Evolutionary conservation across 2,329 filamentous ascomycete species (phyloP).

Genomic region (Ambrosiella beaveri): DNA sequence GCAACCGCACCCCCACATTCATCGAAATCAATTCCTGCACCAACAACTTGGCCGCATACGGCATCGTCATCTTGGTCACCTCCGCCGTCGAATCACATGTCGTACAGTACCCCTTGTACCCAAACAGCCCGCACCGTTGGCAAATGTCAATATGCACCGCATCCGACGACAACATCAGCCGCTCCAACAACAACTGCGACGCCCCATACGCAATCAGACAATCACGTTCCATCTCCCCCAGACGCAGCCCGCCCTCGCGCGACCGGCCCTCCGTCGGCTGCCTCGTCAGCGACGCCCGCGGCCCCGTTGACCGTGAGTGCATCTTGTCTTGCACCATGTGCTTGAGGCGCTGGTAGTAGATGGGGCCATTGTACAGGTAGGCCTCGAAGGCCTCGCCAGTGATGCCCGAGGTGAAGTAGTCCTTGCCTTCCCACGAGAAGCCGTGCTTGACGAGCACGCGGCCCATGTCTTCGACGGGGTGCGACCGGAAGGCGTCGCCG

Average conservation of each 20-base stretch:
- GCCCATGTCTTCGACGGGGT: conserved; percentile 79
- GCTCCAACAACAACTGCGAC: conserved; percentile 76
- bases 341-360: conserved; percentile 98
- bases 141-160: conserved; percentile 85
- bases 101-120: conserved; percentile 87
- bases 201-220: conserved; percentile 95
- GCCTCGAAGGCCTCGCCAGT: conserved; percentile 87
- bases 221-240: conserved; percentile 98
- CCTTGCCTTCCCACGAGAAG: conserved; percentile 93
- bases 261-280: conserved; percentile 95
- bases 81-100: conserved; percentile 72
- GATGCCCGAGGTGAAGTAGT: conserved; percentile 87
- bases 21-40: conserved; percentile 95
- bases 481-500: conserved; percentile 62
- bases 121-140: conserved; percentile 85
- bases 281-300: conserved; percentile 76
- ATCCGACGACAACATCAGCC: conserved; percentile 88
- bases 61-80: conserved; percentile 87
- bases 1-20: conserved; percentile 89
- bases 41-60: conserved; percentile 88
- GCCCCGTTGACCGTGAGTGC: conserved; percentile 85
- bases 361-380: conserved; percentile 96
- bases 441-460: conserved; percentile 69
- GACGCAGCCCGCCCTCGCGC: conserved; percentile 72
- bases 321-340: conserved; percentile 99